phyloP scores from a whole-genome alignment of 768 basidiomycete genomes.

The Lactarius tabidus region DNA sequence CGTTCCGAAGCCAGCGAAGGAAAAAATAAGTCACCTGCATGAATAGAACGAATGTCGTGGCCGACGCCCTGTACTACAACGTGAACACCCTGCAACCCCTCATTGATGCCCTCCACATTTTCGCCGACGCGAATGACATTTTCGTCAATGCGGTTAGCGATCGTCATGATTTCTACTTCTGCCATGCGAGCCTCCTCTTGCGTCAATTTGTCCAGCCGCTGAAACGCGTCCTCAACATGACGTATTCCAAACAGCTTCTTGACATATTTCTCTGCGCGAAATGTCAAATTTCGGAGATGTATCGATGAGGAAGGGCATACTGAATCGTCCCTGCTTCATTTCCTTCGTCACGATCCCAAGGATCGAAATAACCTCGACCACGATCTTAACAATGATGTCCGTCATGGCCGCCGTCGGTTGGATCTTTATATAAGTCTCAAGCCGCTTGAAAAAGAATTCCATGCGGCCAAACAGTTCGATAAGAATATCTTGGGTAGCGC shows the following conservation, averaged over 20 bases:
- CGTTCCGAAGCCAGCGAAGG: no score
- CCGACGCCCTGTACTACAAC: no score
- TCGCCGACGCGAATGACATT: no score
- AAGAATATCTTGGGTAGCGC: not conserved
- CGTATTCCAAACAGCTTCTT: not conserved
- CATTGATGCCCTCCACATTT: no score
- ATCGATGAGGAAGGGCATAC: not conserved
- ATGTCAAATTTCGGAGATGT: not conserved
- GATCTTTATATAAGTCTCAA: not conserved
- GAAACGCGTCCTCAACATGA: not conserved
- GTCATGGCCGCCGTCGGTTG: not conserved
- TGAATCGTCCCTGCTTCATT: not conserved
- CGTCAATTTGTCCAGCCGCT: no score
- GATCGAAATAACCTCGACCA: not conserved
- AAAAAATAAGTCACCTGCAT: no score
- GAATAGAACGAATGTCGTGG: no score
- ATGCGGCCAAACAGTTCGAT: not conserved
- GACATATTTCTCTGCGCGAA: not conserved
- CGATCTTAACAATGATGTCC: not conserved
- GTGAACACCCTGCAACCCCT: not conserved
- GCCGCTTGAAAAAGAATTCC: not conserved
- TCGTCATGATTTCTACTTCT: not conserved
- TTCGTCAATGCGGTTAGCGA: not conserved
- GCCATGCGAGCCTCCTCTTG: not conserved
- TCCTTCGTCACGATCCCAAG: not conserved